phyloP scores from a whole-genome alignment of 768 basidiomycete species.

The Russula foetens region DNA sequence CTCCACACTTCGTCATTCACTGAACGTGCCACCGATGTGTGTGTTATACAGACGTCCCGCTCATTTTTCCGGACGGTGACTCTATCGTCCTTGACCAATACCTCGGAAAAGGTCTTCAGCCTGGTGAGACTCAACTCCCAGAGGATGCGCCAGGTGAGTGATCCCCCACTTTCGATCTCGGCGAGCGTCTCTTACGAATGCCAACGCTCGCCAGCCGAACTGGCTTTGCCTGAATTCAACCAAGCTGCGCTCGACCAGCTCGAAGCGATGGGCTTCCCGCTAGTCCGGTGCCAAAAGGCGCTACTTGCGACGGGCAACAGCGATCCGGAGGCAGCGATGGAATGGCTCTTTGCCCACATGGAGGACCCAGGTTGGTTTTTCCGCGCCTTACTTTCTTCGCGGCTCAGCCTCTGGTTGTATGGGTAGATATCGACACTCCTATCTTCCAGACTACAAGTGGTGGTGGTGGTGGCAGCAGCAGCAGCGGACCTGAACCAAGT shows the following conservation, averaged over 20 bases:
- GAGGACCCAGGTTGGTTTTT: constrained; percentile 70
- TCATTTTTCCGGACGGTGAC: constrained; percentile 55
- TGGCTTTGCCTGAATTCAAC: constrained; percentile 59
- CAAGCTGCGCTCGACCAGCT: constrained; percentile 65
- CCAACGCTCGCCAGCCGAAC: constrained; percentile 22
- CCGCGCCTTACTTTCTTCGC: background rate
- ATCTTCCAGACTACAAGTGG: constrained; percentile 33
- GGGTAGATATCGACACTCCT: constrained; percentile 78
- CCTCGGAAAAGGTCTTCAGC: constrained; percentile 62
- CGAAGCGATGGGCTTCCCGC: constrained; percentile 88
- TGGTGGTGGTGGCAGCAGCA: background rate
- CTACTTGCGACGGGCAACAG: constrained; percentile 77
- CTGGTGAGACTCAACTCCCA: constrained; percentile 61
- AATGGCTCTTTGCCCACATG: constrained; percentile 94
- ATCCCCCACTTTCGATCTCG: background rate
- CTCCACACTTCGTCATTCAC: background rate
- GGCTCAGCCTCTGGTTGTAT: background rate
- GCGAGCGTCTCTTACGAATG: background rate
- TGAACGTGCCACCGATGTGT: background rate
- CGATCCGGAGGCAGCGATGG: constrained; percentile 79
- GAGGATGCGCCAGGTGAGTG: constrained; percentile 37
- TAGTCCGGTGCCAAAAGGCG: constrained; percentile 80
- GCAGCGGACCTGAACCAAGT: constrained; percentile 45
- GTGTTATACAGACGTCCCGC: constrained; percentile 62
- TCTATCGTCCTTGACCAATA: constrained; percentile 54